Percentiles rank a stretch among this genome's conserved stretches.
These are phyloP conservation scores for Acacia concinna DNA, from an alignment of 331 rosid genomes.

Conservation along the genomic window DNA sequence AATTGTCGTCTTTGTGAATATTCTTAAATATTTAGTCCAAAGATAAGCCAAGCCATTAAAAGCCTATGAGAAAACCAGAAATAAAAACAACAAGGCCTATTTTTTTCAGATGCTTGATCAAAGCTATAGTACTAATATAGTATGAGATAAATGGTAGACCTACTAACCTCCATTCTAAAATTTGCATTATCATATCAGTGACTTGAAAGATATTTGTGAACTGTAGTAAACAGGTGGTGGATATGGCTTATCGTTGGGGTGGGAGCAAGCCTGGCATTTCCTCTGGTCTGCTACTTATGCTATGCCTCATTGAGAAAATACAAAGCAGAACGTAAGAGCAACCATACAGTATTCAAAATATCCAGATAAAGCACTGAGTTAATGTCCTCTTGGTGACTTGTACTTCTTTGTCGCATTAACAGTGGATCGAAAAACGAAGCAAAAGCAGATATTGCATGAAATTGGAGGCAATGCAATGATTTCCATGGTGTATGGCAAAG, in stretches of 20 bases:
- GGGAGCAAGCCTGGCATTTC: conserved; percentile 16
- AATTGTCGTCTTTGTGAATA: neutral
- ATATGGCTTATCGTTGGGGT: conserved; percentile 18
- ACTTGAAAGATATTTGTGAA: neutral
- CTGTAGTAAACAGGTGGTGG: conserved; percentile 17
- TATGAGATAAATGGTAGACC: neutral
- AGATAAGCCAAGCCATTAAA: neutral
- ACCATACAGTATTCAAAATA: neutral
- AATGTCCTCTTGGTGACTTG: neutral
- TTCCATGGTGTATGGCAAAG: conserved; percentile 2
- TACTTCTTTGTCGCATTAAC: neutral
- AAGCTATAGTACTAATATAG: neutral
- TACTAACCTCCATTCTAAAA: neutral
- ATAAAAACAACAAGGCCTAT: neutral
- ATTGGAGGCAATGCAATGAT: conserved; percentile 30
- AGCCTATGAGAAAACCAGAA: neutral
- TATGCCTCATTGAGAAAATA: conserved; percentile 15
- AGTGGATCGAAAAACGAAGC: conserved; percentile 27
- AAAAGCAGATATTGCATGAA: conserved; percentile 13
- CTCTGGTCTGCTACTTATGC: conserved; percentile 7
- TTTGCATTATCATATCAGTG: neutral
- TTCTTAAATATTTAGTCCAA: neutral
- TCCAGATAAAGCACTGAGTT: neutral
- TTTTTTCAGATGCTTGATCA: neutral
- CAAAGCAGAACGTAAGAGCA: conserved; percentile 11